Evolutionary conservation across 1,139 yeast species (phyloP), one percentile per base, ranked within the genome.

Genomic region (Kodamaea arcana): DNA sequence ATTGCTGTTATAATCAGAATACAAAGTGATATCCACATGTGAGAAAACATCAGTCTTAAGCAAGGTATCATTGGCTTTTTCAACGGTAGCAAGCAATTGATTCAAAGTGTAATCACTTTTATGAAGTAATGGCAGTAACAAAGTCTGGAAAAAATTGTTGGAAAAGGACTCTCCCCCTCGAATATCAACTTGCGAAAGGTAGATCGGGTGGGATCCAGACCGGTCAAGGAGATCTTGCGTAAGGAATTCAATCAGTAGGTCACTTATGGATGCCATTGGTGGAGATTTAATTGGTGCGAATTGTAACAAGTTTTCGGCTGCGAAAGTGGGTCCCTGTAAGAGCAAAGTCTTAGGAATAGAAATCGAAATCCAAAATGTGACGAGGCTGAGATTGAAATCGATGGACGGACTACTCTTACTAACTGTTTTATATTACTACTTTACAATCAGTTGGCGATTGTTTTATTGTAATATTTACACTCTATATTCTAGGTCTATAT

Each of bases 161-260:
- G 74, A 60, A 47, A 74, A 72, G 6, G 60, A 52, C 30, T 71
- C 75, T 12, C 77, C 79, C 5, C 80, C 80, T 33, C 47, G 50
- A 27, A 75, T 70, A 36, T 73, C 74, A 20, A 75, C 64, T 30
- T 61, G 49, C 11, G 73, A 61, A 31, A 75, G 56, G 39, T 60
- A 67, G 22, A 75, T 59, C 3, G 79, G 78, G 41, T 61, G 69
- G 2, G 66, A 46, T 2, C 53, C 47, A 18, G 72, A 59, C 29
- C 56, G 49, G 15, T 46, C 46, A 36, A 68, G 47, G 22, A 65
- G 46, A 33, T 64, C 69, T 41, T 64, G 59, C 15, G 64, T 52
- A 28, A 58, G 42, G 30, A 65, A 42, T 36, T 56, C 51, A n/a
- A 54, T 47, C 44, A 47, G 60, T 33, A 67, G 46, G 25, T 45